A percentile compares a stretch with the other conserved stretches of the same genome.
Evolutionary conservation across 495 filamentous ascomycete species (phyloP).

Genomic region (Talaromyces trachyspermus): DNA sequence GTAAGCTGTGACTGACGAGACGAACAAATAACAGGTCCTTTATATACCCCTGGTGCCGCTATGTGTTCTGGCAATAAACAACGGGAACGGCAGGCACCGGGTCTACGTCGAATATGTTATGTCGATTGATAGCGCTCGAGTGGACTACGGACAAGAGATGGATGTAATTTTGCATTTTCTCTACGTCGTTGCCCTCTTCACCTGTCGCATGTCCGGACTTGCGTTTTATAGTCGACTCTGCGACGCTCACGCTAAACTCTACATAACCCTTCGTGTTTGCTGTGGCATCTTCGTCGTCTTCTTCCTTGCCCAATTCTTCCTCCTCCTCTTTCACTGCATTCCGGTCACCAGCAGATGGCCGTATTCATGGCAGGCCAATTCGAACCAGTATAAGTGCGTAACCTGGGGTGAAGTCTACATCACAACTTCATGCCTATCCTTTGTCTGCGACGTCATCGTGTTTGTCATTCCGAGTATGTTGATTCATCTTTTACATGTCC

Average conservation of each 20-base stretch:
- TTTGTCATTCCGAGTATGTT: slow-evolving; percentile 36
- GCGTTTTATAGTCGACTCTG: slow-evolving; percentile 6
- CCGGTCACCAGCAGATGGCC: slow-evolving; percentile 5
- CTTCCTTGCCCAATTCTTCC: slow-evolving; percentile 4
- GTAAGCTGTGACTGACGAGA: too few species aligned
- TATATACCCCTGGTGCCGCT: slow-evolving; percentile 4
- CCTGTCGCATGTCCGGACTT: slow-evolving; percentile 2
- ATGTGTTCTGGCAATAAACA: neutral
- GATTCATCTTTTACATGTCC: slow-evolving; percentile 29
- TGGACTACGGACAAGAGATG: neutral
- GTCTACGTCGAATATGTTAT: slow-evolving; percentile 5
- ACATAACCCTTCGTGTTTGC: neutral
- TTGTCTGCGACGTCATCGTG: slow-evolving; percentile 37
- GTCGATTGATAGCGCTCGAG: slow-evolving; percentile 1
- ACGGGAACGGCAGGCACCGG: slow-evolving; percentile 2
- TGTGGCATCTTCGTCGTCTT: neutral
- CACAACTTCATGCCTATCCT: slow-evolving; percentile 33
- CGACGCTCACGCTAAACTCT: slow-evolving; percentile 1
- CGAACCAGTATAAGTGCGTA: slow-evolving; percentile 26
- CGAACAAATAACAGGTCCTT: too few species aligned
- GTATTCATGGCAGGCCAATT: slow-evolving; percentile 20
- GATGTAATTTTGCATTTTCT: slow-evolving; percentile 5
- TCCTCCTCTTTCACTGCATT: slow-evolving; percentile 4
- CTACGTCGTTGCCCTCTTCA: slow-evolving; percentile 5
- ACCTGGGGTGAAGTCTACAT: slow-evolving; percentile 38